A percentile compares a stretch with the other conserved stretches of the same genome.
phyloP scores from a whole-genome alignment of 1,139 yeast genomes.

The Arxiozyma slooffiae region DNA sequence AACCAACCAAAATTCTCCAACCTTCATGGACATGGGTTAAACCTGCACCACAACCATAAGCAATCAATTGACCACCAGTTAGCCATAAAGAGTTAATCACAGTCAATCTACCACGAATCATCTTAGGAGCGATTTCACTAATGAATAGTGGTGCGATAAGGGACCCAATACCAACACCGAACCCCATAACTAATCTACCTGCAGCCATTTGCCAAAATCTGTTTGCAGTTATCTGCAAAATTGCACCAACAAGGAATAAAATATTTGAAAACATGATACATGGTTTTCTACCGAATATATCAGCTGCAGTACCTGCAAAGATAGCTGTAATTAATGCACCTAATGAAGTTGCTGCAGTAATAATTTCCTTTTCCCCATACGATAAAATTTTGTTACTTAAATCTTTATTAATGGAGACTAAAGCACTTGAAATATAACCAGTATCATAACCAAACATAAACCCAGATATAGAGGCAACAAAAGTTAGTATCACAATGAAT shows the following conservation, averaged over 20 bases:
- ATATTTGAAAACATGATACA: constrained; percentile 72
- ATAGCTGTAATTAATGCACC: constrained; percentile 81
- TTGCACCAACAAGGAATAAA: constrained; percentile 73
- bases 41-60: constrained; percentile 91
- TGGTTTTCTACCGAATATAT: constrained; percentile 69
- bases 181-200: constrained; percentile 88
- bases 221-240: constrained; percentile 68
- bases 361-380: constrained; percentile 72
- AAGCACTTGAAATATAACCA: constrained; percentile 87
- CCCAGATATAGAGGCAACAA: constrained; percentile 83
- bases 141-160: constrained; percentile 84
- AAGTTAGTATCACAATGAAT: constrained; percentile 58
- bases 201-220: constrained; percentile 84
- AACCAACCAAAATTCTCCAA: constrained; percentile 87
- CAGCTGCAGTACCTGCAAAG: constrained; percentile 72
- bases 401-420: constrained; percentile 74
- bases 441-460: constrained; percentile 96
- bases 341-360: constrained; percentile 89
- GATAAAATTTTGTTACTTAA: constrained; percentile 47
- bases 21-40: constrained; percentile 64
- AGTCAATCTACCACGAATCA: constrained; percentile 79
- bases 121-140: constrained; percentile 84
- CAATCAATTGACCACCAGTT: constrained; percentile 86
- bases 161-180: constrained; percentile 93
- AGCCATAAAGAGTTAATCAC: constrained; percentile 38